Conservation (phyloP, 495 filamentous ascomycete genomes). For the Thozetella sp. region DNA sequence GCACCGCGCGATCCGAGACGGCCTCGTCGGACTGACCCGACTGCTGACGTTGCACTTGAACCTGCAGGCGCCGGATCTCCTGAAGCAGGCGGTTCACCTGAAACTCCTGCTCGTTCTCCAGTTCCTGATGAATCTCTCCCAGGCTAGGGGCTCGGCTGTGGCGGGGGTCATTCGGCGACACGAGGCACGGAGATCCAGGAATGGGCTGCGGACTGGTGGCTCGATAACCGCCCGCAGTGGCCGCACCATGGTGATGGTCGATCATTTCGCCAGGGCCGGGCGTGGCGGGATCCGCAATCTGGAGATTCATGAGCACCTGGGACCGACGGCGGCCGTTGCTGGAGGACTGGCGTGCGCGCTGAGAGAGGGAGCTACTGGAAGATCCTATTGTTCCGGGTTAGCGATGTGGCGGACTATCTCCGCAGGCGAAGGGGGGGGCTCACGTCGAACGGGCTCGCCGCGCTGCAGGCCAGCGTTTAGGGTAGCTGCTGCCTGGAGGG, state of each 20-base stretch:
- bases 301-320: slow-evolving; percentile 71
- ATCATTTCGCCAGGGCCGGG: slow-evolving; percentile 67
- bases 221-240: slow-evolving; percentile 36
- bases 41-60: slow-evolving; percentile 67
- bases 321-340: slow-evolving; percentile 66
- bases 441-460: slow-evolving; percentile 60
- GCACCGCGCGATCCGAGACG: slow-evolving; percentile 65
- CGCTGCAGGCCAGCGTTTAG: slow-evolving; percentile 72
- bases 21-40: slow-evolving; percentile 59
- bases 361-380: slow-evolving; percentile 54
- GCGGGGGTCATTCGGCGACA: slow-evolving; percentile 56
- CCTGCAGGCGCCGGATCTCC: slow-evolving; percentile 87
- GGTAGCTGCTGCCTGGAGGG: slow-evolving; percentile 67
- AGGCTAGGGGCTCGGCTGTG: slow-evolving; percentile 73
- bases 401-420: slow-evolving; percentile 2
- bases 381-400: slow-evolving; percentile 39
- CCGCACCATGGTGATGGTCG: slow-evolving; percentile 33
- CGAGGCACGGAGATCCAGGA: slow-evolving; percentile 57
- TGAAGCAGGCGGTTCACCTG: slow-evolving; percentile 92
- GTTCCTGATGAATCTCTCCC: slow-evolving; percentile 93
- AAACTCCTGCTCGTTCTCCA: slow-evolving; percentile 93
- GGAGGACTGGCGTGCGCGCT: slow-evolving; percentile 52
- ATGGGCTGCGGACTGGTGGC: slow-evolving; percentile 59
- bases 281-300: slow-evolving; percentile 66
- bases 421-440: not conserved